A percentile compares a stretch with the other conserved stretches of the same genome.
Evolutionary conservation across 164 flowering plant species (phyloP).

Genomic region (Stephania cephalantha): DNA sequence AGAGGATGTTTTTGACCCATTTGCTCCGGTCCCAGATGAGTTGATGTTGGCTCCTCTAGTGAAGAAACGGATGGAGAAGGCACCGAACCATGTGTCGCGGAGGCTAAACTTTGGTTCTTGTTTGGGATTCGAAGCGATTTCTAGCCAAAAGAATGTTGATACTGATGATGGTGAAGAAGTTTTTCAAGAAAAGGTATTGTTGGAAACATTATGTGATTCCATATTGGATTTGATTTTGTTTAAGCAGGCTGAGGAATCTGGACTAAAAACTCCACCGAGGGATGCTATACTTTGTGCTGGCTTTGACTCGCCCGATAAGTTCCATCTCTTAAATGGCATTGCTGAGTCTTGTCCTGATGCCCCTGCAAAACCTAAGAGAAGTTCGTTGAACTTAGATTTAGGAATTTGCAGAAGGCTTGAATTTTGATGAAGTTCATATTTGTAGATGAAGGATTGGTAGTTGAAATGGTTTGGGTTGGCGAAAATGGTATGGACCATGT

Average conservation of each 20-base stretch:
- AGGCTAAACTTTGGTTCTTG: constrained; percentile 33
- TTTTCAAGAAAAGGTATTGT: constrained; percentile 28
- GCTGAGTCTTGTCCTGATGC: constrained; percentile 70
- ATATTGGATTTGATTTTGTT: constrained; percentile 41
- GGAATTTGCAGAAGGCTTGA: constrained; percentile 58
- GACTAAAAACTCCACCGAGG: constrained; percentile 11
- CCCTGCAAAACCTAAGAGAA: constrained; percentile 37
- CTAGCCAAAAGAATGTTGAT: constrained; percentile 1
- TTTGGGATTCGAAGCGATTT: not conserved
- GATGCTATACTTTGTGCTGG: constrained; percentile 17
- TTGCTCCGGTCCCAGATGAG: constrained; percentile 65
- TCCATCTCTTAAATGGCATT: constrained; percentile 29
- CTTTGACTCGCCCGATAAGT: constrained; percentile 34
- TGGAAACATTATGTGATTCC: constrained; percentile 37
- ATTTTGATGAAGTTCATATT: constrained; percentile 26
- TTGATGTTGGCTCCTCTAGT: constrained; percentile 45
- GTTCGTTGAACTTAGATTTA: constrained; percentile 26
- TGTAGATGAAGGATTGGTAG: not conserved
- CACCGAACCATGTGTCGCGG: constrained; percentile 25
- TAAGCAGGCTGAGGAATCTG: constrained; percentile 28
- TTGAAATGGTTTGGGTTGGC: not conserved
- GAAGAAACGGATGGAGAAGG: constrained; percentile 25
- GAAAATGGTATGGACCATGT: not conserved
- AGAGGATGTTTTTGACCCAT: constrained; percentile 55
- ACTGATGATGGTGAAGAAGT: constrained; percentile 21